Evolutionary conservation across 2,329 filamentous ascomycete species (phyloP).

Genomic region (Aspergillus costaricaensis): DNA sequence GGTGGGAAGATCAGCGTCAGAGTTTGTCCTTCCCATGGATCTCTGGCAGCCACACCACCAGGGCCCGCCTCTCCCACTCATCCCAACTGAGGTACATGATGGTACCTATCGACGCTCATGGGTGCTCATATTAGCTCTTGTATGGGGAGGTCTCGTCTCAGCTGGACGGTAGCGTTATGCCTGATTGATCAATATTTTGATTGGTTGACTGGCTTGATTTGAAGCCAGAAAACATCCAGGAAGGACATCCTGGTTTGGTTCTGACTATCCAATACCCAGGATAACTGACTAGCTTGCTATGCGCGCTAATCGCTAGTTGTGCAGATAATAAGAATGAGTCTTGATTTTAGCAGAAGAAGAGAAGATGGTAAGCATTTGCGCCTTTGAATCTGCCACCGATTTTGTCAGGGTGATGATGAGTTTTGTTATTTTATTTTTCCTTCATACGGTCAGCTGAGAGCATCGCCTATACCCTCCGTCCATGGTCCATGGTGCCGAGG

Average conservation of each 20-base stretch:
- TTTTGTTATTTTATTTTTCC: too few species aligned
- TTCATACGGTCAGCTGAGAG: too few species aligned
- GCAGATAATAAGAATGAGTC: not conserved
- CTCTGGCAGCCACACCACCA: constrained; percentile 15
- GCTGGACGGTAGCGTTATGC: not conserved
- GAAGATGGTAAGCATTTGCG: not conserved
- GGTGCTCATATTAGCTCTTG: constrained; percentile 8
- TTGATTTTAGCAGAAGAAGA: not conserved
- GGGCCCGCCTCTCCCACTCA: constrained; percentile 4
- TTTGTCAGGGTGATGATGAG: not conserved
- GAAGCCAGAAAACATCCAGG: not conserved
- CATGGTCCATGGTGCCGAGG: too few species aligned
- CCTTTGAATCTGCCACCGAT: not conserved
- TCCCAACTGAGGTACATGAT: not conserved
- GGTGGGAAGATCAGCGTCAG: constrained; percentile 27
- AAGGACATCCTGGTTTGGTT: constrained; percentile 14
- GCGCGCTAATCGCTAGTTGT: constrained; percentile 9
- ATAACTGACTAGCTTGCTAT: not conserved
- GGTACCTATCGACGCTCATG: not conserved
- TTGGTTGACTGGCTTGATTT: constrained; percentile 7
- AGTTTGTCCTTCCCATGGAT: constrained; percentile 22
- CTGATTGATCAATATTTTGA: constrained; percentile 6
- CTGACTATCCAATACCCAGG: constrained; percentile 9
- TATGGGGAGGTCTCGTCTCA: constrained; percentile 1
- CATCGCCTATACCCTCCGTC: too few species aligned